Conservation (phyloP, 352 stramenopile genomes). For the Phytophthora agathidicida region DNA sequence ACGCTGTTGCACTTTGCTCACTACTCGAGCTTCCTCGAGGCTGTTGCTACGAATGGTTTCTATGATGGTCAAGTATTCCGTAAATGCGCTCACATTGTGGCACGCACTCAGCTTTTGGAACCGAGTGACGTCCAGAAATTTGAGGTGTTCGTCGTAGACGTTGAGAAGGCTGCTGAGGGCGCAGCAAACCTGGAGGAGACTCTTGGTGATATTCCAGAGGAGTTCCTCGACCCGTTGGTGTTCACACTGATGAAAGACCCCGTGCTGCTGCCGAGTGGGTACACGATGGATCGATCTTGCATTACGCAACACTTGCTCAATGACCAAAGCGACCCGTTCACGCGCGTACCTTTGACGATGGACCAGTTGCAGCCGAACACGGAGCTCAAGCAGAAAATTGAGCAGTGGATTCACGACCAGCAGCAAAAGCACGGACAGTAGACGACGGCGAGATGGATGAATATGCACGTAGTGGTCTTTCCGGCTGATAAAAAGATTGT, state of each 20-base stretch:
- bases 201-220: constrained; percentile 93
- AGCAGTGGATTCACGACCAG: constrained; percentile 57
- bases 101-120: constrained; percentile 68
- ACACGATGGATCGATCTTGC: constrained; percentile 92
- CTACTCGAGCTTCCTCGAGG: constrained; percentile 90
- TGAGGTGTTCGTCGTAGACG: constrained; percentile 59
- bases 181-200: constrained; percentile 74
- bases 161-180: constrained; percentile 53
- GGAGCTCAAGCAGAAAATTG: constrained; percentile 72
- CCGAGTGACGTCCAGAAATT: constrained; percentile 52
- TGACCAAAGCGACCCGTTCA: constrained; percentile 97
- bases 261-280: constrained; percentile 92
- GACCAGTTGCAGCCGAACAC: constrained; percentile 65
- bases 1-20: constrained; percentile 95
- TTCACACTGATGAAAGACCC: constrained; percentile 97
- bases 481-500: too few relatives aligned
- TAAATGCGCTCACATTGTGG: constrained; percentile 75
- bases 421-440: constrained; percentile 44
- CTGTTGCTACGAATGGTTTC: constrained; percentile 91
- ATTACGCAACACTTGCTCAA: constrained; percentile 98
- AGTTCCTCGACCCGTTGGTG: constrained; percentile 96
- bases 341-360: constrained; percentile 87
- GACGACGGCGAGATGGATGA: too few relatives aligned
- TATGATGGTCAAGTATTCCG: constrained; percentile 79
- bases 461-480: too few relatives aligned